Base-by-base conservation (phyloP, 106 monocot species). In the Iris macrosiphon region DNA sequence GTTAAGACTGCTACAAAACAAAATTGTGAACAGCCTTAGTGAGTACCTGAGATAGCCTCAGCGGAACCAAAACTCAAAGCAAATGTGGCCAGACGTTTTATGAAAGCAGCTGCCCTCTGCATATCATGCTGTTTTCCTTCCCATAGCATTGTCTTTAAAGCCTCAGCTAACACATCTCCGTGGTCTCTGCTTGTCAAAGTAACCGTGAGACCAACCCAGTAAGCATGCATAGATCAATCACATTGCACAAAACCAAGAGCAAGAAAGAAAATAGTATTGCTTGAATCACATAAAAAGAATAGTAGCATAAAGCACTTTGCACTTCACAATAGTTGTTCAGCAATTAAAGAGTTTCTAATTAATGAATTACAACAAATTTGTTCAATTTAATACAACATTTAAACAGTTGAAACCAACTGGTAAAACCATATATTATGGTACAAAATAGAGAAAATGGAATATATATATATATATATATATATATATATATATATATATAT, bases 61-160 rank as follows among this genome's bases (percentile, higher is more conserved):
- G 85, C 59, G 32, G 82, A 77, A 31, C 83, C 90, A 72, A 80
- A 80, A 66, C 75, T 90, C 60, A 96, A 69, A 63, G 86, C 63
- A 72, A 99, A 91, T 2, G 83, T 91, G 7, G 80, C 91, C 21
- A 91, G 60, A 32, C 91, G 98, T 75, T 91, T 99, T 43, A 91
- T 68, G 52, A 91, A 91, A 61, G 98, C 91, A 57, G 98, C 83
- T 33, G 98, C 80, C 60, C 98, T 74, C 52, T 87, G 87, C 87
- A 91, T 81, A 61, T 98, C 87, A 62, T 91, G 98, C 53, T 91
- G 91, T 50, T 69, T 98, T 45, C 98, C 98, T 67, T 98, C 91
- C 57, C 91, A 98, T 15, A 98, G 70, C 83, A 91, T 83, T 2
- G 65, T 87, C 65, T 87, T 72, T 31, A 98, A 56, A 52, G 91